These are phyloP conservation scores for Saposhnikovia divaricata DNA, from an alignment of 129 eudicot species.

Conservation along the genomic window DNA sequence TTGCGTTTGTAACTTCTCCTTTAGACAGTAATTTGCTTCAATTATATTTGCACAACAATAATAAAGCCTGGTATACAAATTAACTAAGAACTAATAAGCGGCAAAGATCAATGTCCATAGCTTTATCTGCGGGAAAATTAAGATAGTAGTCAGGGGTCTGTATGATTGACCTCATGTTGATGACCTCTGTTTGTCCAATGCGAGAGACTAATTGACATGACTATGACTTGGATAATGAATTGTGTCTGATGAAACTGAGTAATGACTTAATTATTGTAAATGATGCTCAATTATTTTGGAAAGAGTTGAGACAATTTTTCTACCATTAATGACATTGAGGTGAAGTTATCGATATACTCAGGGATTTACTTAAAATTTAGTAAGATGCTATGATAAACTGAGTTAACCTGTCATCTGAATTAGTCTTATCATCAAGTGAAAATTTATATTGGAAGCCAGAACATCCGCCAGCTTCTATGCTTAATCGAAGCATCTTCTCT, in stretches of 20 bases:
- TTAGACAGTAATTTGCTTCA: not conserved
- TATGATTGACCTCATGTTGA: not conserved
- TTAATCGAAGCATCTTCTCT: constrained; percentile 71
- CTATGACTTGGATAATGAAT: not conserved
- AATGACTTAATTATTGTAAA: not conserved
- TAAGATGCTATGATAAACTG: not conserved
- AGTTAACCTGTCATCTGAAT: constrained; percentile 72
- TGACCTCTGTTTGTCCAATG: not conserved
- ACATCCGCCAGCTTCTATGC: constrained; percentile 98
- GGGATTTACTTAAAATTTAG: not conserved
- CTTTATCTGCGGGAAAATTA: no score
- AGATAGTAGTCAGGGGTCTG: not conserved
- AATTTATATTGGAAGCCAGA: constrained; percentile 96
- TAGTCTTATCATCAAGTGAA: constrained; percentile 67
- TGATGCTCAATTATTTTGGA: not conserved
- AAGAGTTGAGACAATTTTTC: not conserved
- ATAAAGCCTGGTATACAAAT: not conserved
- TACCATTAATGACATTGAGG: not conserved
- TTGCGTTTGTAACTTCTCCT: not conserved
- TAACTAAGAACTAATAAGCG: no score
- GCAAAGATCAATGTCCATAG: no score
- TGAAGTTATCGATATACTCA: no score
- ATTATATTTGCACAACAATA: not conserved
- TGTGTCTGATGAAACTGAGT: not conserved
- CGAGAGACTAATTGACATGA: not conserved